These are phyloP conservation scores for Hypocrella siamensis DNA, from an alignment of 2,329 filamentous ascomycete genomes.

Conservation along the genomic window DNA sequence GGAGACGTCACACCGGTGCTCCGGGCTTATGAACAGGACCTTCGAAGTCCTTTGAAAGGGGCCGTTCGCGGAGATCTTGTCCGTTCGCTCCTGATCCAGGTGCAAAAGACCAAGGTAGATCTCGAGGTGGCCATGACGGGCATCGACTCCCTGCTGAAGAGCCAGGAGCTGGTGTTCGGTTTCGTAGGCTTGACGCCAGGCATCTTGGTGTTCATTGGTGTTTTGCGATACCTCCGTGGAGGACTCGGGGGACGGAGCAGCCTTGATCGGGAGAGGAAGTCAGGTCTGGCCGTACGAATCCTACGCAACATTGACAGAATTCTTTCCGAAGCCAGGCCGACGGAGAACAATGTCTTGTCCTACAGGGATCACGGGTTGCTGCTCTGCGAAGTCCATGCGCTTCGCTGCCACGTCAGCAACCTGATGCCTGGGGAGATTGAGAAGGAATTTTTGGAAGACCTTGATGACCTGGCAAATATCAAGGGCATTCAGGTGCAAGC, in stretches of 20 bases:
- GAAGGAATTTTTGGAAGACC: conserved; percentile 76
- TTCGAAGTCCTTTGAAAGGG: conserved; percentile 67
- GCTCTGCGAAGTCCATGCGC: conserved; percentile 74
- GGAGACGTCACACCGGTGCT: conserved; percentile 89
- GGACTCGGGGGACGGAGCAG: conserved; percentile 58
- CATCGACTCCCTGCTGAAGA: conserved; percentile 87
- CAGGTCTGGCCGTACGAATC: conserved; percentile 58
- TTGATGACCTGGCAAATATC: conserved; percentile 73
- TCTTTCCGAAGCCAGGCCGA: conserved; percentile 50
- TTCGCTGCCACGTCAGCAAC: conserved; percentile 44
- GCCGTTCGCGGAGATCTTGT: conserved; percentile 77
- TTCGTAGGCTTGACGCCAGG: conserved; percentile 90
- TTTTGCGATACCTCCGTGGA: conserved; percentile 54
- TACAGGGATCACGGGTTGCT: conserved; percentile 90
- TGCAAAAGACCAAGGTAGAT: conserved; percentile 98
- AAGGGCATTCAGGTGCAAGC: conserved; percentile 65
- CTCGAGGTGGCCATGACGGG: conserved; percentile 91
- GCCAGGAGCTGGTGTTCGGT: conserved; percentile 94
- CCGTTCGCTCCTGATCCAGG: conserved; percentile 81
- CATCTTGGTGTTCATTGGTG: conserved; percentile 68
- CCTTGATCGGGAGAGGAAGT: conserved; percentile 44
- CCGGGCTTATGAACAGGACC: conserved; percentile 77
- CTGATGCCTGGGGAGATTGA: conserved; percentile 61
- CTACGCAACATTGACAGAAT: conserved; percentile 81
- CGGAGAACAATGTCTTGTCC: conserved; percentile 57